Percentiles rank a stretch among this genome's conserved stretches.
These are phyloP conservation scores for Phytophthora hibernalis DNA, from an alignment of 352 stramenopile species.

Conservation along the genomic window DNA sequence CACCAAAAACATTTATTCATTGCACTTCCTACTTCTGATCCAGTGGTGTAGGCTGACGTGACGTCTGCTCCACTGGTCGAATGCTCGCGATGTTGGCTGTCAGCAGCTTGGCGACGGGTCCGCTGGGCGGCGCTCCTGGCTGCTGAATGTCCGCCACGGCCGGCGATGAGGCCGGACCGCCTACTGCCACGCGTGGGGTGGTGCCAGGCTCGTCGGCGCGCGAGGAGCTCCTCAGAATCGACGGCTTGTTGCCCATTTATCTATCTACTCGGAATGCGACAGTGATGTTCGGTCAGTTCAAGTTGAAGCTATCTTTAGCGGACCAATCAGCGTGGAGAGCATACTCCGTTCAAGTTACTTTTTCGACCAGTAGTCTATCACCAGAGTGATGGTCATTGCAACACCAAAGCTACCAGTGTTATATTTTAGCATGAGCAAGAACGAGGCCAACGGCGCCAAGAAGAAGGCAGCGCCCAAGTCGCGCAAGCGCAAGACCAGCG, in stretches of 20 bases:
- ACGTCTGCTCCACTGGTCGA: slow-evolving; percentile 49
- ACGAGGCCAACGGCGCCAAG: slow-evolving; percentile 44
- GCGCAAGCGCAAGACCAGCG: slow-evolving; percentile 80
- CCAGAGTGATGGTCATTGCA: not conserved
- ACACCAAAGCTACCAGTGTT: not conserved
- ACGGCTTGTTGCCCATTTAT: slow-evolving; percentile 73
- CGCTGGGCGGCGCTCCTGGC: slow-evolving; percentile 13
- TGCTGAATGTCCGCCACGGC: slow-evolving; percentile 18
- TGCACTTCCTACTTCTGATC: slow-evolving; percentile 69
- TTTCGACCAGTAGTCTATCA: not conserved
- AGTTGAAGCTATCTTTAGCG: slow-evolving; percentile 35
- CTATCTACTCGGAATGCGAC: not conserved
- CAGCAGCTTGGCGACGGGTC: slow-evolving; percentile 18
- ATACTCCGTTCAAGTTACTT: not conserved
- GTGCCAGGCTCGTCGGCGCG: slow-evolving; percentile 27
- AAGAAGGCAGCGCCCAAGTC: slow-evolving; percentile 78
- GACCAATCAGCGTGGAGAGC: not conserved
- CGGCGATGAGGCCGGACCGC: not conserved
- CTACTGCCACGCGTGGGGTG: slow-evolving; percentile 13
- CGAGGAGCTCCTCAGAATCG: slow-evolving; percentile 52
- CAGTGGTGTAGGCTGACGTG: slow-evolving; percentile 47
- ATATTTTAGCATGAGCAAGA: slow-evolving; percentile 47
- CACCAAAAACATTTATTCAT: slow-evolving; percentile 2
- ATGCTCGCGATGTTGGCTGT: slow-evolving; percentile 52
- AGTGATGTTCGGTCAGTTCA: not conserved